These are phyloP conservation scores for Ustilago shanxiensis DNA, from an alignment of 1,284 basidiomycete species.

Conservation along the genomic window DNA sequence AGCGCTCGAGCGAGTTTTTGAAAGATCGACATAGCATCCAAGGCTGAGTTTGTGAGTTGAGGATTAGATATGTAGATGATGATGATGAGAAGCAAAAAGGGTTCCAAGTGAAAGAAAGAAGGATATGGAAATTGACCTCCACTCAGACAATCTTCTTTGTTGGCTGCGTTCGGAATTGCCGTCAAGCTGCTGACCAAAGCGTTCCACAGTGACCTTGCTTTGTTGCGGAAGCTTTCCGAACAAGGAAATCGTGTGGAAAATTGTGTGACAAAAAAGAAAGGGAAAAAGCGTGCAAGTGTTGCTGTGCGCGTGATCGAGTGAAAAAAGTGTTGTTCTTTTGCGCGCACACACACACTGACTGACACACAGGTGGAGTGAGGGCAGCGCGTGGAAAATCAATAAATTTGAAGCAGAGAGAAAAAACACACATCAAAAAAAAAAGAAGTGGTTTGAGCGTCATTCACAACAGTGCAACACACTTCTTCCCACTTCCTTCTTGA, in stretches of 20 bases:
- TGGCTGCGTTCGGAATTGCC: neutral
- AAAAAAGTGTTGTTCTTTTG: slow-evolving; percentile 9
- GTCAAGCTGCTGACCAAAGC: neutral
- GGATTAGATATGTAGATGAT: too few relatives aligned
- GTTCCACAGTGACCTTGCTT: too few relatives aligned
- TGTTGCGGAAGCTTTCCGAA: neutral
- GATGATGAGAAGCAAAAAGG: too few relatives aligned
- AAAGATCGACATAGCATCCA: too few relatives aligned
- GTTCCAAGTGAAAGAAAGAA: neutral
- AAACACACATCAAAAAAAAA: too few relatives aligned
- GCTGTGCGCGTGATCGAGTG: neutral
- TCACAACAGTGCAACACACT: slow-evolving; percentile 6
- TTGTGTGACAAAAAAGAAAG: neutral
- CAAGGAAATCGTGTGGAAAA: neutral
- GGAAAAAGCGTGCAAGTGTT: neutral
- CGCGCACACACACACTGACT: too few relatives aligned
- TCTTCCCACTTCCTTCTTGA: neutral
- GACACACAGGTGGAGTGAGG: neutral
- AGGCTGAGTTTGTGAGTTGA: too few relatives aligned
- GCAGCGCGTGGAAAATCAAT: slow-evolving; percentile 27
- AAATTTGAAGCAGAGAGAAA: slow-evolving; percentile 7
- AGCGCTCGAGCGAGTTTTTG: slow-evolving; percentile 39
- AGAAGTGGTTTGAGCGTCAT: slow-evolving; percentile 13
- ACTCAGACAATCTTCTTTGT: neutral
- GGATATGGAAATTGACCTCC: too few relatives aligned